A percentile compares a stretch with the other conserved stretches of the same genome.
Conservation (phyloP, 2,329 filamentous ascomycete species). For the Monosporascus ibericus region DNA sequence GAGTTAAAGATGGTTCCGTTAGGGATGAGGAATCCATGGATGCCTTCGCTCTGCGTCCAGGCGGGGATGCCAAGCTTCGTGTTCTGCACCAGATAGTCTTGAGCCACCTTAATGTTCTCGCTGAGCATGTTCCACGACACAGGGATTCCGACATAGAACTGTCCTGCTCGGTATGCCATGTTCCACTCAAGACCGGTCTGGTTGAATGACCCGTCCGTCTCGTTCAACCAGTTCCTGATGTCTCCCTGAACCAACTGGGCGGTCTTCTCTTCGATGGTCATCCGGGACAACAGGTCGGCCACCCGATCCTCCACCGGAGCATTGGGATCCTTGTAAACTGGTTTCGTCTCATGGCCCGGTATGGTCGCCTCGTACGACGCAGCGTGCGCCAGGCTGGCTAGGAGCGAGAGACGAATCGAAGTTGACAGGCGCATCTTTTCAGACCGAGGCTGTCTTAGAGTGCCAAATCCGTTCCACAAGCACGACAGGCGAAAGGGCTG, state of each 20-base stretch:
- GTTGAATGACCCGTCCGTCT: slow-evolving; percentile 62
- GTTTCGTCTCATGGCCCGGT: slow-evolving; percentile 13
- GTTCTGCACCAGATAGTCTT: slow-evolving; percentile 63
- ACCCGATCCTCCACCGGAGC: slow-evolving; percentile 59
- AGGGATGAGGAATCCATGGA: slow-evolving; percentile 64
- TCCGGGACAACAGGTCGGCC: slow-evolving; percentile 60
- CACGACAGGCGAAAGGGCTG: not conserved
- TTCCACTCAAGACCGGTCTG: slow-evolving; percentile 59
- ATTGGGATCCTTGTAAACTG: slow-evolving; percentile 57
- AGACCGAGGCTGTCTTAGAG: not conserved
- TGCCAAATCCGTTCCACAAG: no score
- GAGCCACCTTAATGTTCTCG: slow-evolving; percentile 55
- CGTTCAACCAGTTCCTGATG: slow-evolving; percentile 67
- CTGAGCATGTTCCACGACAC: slow-evolving; percentile 58
- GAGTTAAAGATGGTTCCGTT: slow-evolving; percentile 78
- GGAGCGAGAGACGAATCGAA: slow-evolving; percentile 8
- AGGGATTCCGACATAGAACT: slow-evolving; percentile 67
- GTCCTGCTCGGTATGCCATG: slow-evolving; percentile 59
- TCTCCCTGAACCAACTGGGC: slow-evolving; percentile 66
- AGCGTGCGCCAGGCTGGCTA: slow-evolving; percentile 11
- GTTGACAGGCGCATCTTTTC: slow-evolving; percentile 15
- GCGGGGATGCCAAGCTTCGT: slow-evolving; percentile 66
- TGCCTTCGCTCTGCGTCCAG: slow-evolving; percentile 67
- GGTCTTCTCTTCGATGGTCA: slow-evolving; percentile 71
- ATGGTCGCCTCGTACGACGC: slow-evolving; percentile 9